Conservation (phyloP, 2,329 filamentous ascomycete species). For the Dothidotthia symphoricarpi region DNA sequence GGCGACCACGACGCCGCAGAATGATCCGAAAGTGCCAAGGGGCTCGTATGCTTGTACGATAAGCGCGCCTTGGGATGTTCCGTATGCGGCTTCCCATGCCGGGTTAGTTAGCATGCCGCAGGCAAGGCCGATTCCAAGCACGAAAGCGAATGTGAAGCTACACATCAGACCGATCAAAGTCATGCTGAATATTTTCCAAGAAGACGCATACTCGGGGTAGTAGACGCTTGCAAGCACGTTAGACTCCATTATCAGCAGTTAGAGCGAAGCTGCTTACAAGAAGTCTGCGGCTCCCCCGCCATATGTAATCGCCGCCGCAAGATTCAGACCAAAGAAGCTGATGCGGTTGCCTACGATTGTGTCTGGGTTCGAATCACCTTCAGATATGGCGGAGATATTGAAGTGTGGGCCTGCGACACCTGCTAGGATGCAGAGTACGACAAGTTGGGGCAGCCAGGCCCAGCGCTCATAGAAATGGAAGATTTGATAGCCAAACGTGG, state of each 20-base stretch:
- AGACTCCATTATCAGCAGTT: no score
- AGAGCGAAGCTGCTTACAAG: constrained; percentile 38
- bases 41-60: constrained; percentile 62
- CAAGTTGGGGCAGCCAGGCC: constrained; percentile 63
- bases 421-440: constrained; percentile 61
- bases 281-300: constrained; percentile 64
- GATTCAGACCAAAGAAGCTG: constrained; percentile 68
- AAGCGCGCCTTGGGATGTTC: constrained; percentile 60
- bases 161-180: constrained; percentile 57
- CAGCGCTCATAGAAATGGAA: constrained; percentile 70
- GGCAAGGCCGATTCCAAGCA: constrained; percentile 62
- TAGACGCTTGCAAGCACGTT: constrained; percentile 49
- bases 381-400: constrained; percentile 53
- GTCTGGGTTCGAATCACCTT: constrained; percentile 47
- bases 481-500: constrained; percentile 65
- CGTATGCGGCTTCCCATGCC: constrained; percentile 59
- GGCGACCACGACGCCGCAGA: constrained; percentile 64
- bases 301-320: constrained; percentile 65
- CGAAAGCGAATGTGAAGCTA: constrained; percentile 61
- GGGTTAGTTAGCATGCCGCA: constrained; percentile 55
- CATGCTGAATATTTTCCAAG: constrained; percentile 55
- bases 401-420: constrained; percentile 62
- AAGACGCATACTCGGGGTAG: constrained; percentile 55
- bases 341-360: constrained; percentile 59
- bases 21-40: constrained; percentile 62